Evolutionary conservation across 2,329 filamentous ascomycete species (phyloP).

Genomic region (Colletotrichum eleusines): DNA sequence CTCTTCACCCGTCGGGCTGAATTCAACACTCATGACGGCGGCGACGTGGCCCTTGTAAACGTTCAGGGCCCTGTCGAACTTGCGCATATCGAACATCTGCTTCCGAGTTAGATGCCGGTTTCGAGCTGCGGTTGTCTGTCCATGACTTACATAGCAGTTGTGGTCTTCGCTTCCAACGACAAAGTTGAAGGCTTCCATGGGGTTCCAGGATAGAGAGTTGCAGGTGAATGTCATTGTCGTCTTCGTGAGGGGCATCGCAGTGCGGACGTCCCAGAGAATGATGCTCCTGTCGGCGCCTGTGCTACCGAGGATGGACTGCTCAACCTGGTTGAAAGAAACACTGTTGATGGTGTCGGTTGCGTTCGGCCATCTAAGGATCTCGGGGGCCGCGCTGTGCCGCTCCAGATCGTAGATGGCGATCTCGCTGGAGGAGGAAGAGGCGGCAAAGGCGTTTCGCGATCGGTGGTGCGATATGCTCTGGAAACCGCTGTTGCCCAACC

Average conservation of each 20-base stretch:
- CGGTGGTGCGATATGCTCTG: slow-evolving; percentile 83
- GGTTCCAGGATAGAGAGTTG: slow-evolving; percentile 92
- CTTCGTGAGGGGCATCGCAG: slow-evolving; percentile 84
- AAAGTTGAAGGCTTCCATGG: slow-evolving; percentile 97
- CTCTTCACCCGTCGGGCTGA: slow-evolving; percentile 93
- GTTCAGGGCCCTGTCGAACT: slow-evolving; percentile 88
- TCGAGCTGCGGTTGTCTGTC: neutral
- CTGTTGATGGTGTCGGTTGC: slow-evolving; percentile 90
- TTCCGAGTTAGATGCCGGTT: neutral
- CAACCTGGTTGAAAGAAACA: slow-evolving; percentile 91
- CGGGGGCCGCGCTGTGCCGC: slow-evolving; percentile 81
- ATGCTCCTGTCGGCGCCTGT: slow-evolving; percentile 87
- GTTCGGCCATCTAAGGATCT: slow-evolving; percentile 89
- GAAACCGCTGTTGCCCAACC: slow-evolving; percentile 75
- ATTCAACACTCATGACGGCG: slow-evolving; percentile 97
- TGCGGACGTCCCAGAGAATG: slow-evolving; percentile 92
- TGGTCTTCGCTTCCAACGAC: slow-evolving; percentile 95
- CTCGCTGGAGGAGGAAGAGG: slow-evolving; percentile 77
- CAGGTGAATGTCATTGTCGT: slow-evolving; percentile 84
- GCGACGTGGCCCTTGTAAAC: slow-evolving; percentile 89
- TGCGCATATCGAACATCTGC: slow-evolving; percentile 88
- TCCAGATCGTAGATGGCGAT: slow-evolving; percentile 93
- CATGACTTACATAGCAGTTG: slow-evolving; percentile 69
- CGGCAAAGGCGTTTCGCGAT: slow-evolving; percentile 82
- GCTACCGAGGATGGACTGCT: slow-evolving; percentile 90